Evolutionary conservation across 225 moss, liverwort and hornwort genomes (phyloP).

Genomic region (Anthoceros angustus): DNA sequence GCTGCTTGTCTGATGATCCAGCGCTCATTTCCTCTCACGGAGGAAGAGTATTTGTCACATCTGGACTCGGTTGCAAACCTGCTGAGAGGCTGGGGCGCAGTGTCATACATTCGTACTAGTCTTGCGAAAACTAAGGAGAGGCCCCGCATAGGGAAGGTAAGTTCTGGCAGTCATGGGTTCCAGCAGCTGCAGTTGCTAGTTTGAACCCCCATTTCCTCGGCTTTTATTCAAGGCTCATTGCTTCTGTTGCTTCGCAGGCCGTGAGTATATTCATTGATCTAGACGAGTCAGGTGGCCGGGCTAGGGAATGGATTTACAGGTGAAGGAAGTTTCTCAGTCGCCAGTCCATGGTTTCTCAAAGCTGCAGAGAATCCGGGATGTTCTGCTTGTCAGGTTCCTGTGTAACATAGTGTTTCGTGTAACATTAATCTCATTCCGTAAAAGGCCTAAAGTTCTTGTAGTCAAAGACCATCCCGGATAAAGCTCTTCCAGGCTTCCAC

Average conservation of each 20-base stretch:
- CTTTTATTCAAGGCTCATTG: background rate
- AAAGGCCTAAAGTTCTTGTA: too few relatives aligned
- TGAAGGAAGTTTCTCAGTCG: conserved; percentile 15
- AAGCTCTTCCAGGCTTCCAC: too few relatives aligned
- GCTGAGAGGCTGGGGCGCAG: conserved; percentile 95
- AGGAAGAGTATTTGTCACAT: conserved; percentile 89
- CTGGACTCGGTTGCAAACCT: conserved; percentile 72
- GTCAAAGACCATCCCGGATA: too few relatives aligned
- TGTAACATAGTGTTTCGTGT: too few relatives aligned
- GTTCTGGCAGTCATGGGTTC: background rate
- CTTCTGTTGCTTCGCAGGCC: conserved; percentile 32
- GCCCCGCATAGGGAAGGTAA: conserved; percentile 93
- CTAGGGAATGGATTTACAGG: conserved; percentile 81
- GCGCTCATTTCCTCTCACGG: conserved; percentile 93
- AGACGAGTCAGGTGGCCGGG: conserved; percentile 71
- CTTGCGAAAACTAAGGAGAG: conserved; percentile 84
- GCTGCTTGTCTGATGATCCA: conserved; percentile 16
- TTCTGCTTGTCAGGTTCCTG: too few relatives aligned
- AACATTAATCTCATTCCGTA: too few relatives aligned
- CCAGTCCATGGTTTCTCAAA: too few relatives aligned
- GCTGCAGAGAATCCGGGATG: too few relatives aligned
- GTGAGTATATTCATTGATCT: conserved; percentile 93
- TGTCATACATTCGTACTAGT: conserved; percentile 58
- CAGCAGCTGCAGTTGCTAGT: background rate
- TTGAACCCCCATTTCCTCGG: background rate